A percentile compares a stretch with the other conserved stretches of the same genome.
These are phyloP conservation scores for Dichotomopilus funicola DNA, from an alignment of 2,329 filamentous ascomycete genomes.

Conservation along the genomic window DNA sequence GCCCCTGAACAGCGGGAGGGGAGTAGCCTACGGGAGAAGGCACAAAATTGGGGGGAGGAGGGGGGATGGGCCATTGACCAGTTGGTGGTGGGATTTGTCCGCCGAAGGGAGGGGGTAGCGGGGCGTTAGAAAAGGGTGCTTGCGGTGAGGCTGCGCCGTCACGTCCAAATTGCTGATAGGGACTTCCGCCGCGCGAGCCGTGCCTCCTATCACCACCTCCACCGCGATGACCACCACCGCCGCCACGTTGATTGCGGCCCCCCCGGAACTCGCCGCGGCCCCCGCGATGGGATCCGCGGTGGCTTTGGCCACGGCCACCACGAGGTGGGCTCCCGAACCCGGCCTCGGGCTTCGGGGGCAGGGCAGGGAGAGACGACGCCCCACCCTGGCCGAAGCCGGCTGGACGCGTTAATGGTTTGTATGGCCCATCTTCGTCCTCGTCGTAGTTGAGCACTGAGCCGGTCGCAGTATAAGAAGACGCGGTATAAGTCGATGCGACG, in stretches of 20 bases:
- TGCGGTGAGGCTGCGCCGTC: slow-evolving; percentile 16
- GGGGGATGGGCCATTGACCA: slow-evolving; percentile 20
- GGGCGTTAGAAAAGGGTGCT: slow-evolving; percentile 8
- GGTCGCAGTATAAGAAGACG: neutral
- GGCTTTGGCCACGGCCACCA: slow-evolving; percentile 18
- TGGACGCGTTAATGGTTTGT: slow-evolving; percentile 65
- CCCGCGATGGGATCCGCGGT: slow-evolving; percentile 31
- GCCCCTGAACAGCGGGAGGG: slow-evolving; percentile 4
- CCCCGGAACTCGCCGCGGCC: slow-evolving; percentile 41
- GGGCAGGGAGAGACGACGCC: slow-evolving; percentile 32
- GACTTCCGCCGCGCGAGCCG: slow-evolving; percentile 29
- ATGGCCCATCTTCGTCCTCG: slow-evolving; percentile 62
- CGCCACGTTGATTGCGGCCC: slow-evolving; percentile 35
- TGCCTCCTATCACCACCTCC: slow-evolving; percentile 28
- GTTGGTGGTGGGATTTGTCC: slow-evolving; percentile 13
- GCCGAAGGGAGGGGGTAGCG: slow-evolving; percentile 20
- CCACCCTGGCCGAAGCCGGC: slow-evolving; percentile 50
- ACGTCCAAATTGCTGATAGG: slow-evolving; percentile 13
- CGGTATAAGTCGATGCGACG: neutral
- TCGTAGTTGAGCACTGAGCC: slow-evolving; percentile 55
- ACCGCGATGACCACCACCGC: slow-evolving; percentile 28
- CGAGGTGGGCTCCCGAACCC: slow-evolving; percentile 13
- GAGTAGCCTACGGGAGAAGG: slow-evolving; percentile 14
- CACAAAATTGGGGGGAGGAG: neutral
- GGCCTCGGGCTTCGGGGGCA: slow-evolving; percentile 36